phyloP scores from a whole-genome alignment of 257 asterid species.

The Craterostigma plantagineum region DNA sequence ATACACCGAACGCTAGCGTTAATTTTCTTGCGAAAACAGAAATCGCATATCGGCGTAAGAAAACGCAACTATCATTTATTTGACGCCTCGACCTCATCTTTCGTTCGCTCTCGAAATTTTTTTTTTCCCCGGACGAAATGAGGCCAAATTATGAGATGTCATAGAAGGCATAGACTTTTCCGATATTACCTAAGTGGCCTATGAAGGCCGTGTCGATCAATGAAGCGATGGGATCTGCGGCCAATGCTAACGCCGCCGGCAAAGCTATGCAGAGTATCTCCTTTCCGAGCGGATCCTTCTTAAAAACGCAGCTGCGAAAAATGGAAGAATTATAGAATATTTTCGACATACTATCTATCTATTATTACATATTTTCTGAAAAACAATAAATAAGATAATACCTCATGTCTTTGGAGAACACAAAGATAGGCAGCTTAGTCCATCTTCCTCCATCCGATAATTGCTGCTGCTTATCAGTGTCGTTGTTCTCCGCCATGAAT shows the following conservation, averaged over 20 bases:
- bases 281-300: conserved; percentile 54
- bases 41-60: no score
- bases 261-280: conserved; percentile 60
- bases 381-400: conserved; percentile 5
- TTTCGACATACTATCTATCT: not conserved
- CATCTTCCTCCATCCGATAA: no score
- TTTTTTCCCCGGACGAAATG: not conserved
- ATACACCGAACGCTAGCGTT: no score
- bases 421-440: conserved; percentile 32
- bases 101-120: no score
- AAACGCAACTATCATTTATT: no score
- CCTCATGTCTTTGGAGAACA: conserved; percentile 55
- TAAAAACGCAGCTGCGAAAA: conserved; percentile 41
- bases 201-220: conserved; percentile 74
- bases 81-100: no score
- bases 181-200: conserved; percentile 73
- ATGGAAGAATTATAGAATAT: not conserved
- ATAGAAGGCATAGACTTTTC: not conserved
- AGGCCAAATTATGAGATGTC: not conserved
- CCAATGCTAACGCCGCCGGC: conserved; percentile 89
- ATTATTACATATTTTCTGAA: no score
- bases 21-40: no score
- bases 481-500: no score
- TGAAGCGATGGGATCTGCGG: conserved; percentile 94
- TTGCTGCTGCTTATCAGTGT: no score